Evolutionary conservation across 495 filamentous ascomycete species (phyloP), one percentile per base, ranked within the genome.

Genomic region (Penicillium angulare): DNA sequence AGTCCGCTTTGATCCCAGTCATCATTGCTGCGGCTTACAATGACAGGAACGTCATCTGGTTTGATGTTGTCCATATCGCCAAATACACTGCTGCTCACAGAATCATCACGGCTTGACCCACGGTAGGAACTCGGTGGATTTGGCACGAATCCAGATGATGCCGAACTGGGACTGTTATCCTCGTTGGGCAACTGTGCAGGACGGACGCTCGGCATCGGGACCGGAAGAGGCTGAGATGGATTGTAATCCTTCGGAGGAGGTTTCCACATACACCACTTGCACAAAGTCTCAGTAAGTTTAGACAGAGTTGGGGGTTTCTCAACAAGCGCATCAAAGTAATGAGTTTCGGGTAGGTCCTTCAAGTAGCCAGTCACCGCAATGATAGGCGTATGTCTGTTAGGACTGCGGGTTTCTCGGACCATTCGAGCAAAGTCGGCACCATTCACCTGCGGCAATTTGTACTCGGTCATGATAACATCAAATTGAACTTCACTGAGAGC

Each of bases 381-480:
- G 56, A 98, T 93, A 2, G 93, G 93, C 0, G 93, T 98, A 58
- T 89, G 83, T n/a, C 86, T 83, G 62, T 98, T 98, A 17, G 87
- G 80, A 66, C 96, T 96, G 67, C 92, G 90, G 5, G 90, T 96
- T 55, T 96, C 91, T 22, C 93, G 85, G 48, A 98, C 88, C 93
- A 98, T 97, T 20, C 93, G 86, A 22, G 93, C 92, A 43, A 97
- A 88, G 66, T 98, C 93, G 4, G 88, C 86, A 12, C 93, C 93
- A 60, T 91, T 96, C 44, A 97, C 88, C 53, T 92, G 89, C 1
- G 95, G 95, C 44, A 98, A 77, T 66, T 90, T 93, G 74, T 86
- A 96, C 66, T 98, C 93, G 65, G 95, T 96, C 77, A 98, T 88
- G 62, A 98, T 97, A 58, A 98, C 92, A 69, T 98, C 93, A 46